Evolutionary conservation across 176 grass and related monocot genomes (phyloP).

Genomic region (Oryza australiensis): DNA sequence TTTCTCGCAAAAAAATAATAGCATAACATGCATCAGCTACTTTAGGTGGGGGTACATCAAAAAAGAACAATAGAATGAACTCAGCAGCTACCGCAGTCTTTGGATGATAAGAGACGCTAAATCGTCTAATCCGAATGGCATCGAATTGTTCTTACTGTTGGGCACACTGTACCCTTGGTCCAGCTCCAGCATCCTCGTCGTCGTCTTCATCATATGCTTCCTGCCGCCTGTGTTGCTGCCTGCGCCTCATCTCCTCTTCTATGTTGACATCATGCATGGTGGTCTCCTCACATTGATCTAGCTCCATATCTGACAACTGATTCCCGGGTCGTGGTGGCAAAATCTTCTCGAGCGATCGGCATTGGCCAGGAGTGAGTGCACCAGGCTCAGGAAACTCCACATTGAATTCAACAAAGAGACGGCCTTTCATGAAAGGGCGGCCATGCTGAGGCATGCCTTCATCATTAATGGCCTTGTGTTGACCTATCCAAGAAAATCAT

Average conservation of each 20-base stretch:
- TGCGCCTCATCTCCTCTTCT: constrained; percentile 88
- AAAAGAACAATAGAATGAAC: background rate
- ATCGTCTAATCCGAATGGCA: background rate
- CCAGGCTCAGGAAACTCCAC: constrained; percentile 76
- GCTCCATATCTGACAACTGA: constrained; percentile 55
- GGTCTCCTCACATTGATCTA: constrained; percentile 85
- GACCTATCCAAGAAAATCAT: constrained; percentile 43
- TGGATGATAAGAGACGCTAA: background rate
- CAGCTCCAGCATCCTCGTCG: constrained; percentile 48
- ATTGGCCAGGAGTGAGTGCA: constrained; percentile 53
- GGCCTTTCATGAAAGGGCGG: constrained; percentile 88
- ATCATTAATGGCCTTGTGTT: constrained; percentile 88
- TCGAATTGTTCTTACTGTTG: constrained; percentile 55
- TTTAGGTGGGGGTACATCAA: background rate
- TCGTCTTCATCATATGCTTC: constrained; percentile 84
- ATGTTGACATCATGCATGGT: constrained; percentile 84
- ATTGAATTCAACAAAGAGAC: constrained; percentile 80
- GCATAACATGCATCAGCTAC: background rate
- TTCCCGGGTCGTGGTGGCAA: constrained; percentile 48
- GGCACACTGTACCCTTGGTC: constrained; percentile 83
- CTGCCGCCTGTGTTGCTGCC: constrained; percentile 59
- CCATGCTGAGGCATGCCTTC: constrained; percentile 95
- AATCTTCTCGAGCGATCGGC: constrained; percentile 57
- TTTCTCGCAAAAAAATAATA: background rate
- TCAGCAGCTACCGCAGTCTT: background rate